These are phyloP conservation scores for Talaromyces liani DNA, from an alignment of 495 filamentous ascomycete species.

Conservation along the genomic window DNA sequence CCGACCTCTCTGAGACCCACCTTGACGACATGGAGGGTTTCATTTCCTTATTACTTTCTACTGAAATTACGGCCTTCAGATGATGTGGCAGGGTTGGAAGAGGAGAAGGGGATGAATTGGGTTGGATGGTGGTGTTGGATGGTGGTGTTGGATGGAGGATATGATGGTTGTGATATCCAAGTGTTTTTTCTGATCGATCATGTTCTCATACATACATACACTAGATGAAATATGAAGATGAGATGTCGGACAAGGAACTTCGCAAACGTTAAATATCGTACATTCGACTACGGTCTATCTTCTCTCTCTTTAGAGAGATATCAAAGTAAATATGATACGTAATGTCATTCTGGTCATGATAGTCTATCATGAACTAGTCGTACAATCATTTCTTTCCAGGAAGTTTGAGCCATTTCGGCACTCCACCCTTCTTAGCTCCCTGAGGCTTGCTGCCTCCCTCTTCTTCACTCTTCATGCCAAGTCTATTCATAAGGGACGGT, in stretches of 20 bases:
- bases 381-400: constrained; percentile 46
- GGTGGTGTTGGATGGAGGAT: neutral
- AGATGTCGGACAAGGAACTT: neutral
- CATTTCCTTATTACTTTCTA: neutral
- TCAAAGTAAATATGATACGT: neutral
- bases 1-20: neutral
- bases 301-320: neutral
- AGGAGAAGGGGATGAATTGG: neutral
- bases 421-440: constrained; percentile 31
- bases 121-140: too few relatives aligned
- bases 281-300: neutral
- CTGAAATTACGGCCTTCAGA: neutral
- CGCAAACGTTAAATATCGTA: neutral
- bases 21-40: neutral
- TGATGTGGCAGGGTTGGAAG: neutral
- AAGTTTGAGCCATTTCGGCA: constrained; percentile 68
- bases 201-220: neutral
- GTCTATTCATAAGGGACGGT: constrained; percentile 21
- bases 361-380: neutral
- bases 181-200: neutral
- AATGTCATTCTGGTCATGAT: neutral
- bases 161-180: neutral
- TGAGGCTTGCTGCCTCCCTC: constrained; percentile 33
- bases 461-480: constrained; percentile 23
- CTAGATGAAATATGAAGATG: neutral